Percentiles rank a stretch among this genome's conserved stretches.
Conservation (phyloP, 192 early-diverging fungal species). For the Entomortierella chlamydospora region DNA sequence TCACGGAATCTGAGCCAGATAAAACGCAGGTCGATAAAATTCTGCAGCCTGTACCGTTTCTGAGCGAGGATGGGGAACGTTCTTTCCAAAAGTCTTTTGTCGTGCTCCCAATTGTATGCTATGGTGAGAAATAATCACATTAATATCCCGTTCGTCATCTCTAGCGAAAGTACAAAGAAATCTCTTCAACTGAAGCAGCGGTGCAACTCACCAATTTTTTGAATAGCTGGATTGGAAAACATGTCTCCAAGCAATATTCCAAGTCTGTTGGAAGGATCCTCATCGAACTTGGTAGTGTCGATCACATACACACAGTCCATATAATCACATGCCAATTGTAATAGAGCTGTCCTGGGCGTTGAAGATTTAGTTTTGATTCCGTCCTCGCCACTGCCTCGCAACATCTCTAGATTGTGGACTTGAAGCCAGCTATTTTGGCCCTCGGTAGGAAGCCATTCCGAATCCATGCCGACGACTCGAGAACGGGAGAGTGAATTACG, state of each 20-base stretch:
- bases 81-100: neutral
- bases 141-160: too few relatives aligned
- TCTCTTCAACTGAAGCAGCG: neutral
- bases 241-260: neutral
- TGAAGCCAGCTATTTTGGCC: neutral
- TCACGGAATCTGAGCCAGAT: neutral
- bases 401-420: neutral
- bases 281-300: neutral
- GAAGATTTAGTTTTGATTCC: neutral
- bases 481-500: neutral
- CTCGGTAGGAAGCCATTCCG: neutral
- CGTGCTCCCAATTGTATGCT: neutral
- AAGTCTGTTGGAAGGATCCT: neutral
- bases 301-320: slow-evolving; percentile 4
- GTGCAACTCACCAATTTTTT: neutral
- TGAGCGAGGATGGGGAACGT: neutral
- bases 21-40: slow-evolving; percentile 6
- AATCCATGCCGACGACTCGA: neutral
- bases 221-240: neutral
- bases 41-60: neutral
- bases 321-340: slow-evolving; percentile 7
- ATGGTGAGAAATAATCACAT: neutral
- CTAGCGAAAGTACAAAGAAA: too few relatives aligned
- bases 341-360: neutral
- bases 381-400: neutral